Conservation (phyloP, 495 filamentous ascomycete species). For the Penicillium pulvis region DNA sequence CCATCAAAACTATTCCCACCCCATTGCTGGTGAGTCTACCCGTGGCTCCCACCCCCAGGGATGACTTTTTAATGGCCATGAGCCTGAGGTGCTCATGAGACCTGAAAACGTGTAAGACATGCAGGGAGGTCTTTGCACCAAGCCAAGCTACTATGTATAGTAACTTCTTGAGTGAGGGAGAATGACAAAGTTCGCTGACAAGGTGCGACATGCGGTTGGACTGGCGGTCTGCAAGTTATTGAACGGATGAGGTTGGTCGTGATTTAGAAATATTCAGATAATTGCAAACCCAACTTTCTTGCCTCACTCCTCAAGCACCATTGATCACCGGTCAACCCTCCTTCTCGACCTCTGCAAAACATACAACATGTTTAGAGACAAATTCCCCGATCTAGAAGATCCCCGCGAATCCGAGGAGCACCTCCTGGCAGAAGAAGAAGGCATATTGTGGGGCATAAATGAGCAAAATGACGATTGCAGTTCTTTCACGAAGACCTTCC, state of each 20-base stretch:
- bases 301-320: background rate
- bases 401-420: constrained; percentile 8
- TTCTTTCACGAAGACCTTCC: background rate
- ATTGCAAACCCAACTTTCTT: background rate
- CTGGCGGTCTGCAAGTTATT: background rate
- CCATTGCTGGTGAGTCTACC: background rate
- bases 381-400: constrained; percentile 1
- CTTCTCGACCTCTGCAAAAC: background rate
- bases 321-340: background rate
- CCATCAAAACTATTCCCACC: background rate
- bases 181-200: background rate
- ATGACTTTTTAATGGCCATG: constrained; percentile 7
- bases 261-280: background rate
- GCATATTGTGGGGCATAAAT: constrained; percentile 6
- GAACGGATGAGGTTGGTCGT: background rate
- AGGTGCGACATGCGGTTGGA: background rate
- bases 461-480: constrained; percentile 3
- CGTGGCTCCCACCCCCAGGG: constrained; percentile 15
- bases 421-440: constrained; percentile 22
- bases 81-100: constrained; percentile 16
- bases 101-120: constrained; percentile 30
- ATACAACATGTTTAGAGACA: constrained; percentile 10
- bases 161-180: constrained; percentile 4
- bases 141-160: background rate
- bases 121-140: constrained; percentile 11